Percentiles rank a stretch among this genome's conserved stretches.
Conservation (phyloP, 371 early-diverging fungal species). For the Actinomortierella ambigua region DNA sequence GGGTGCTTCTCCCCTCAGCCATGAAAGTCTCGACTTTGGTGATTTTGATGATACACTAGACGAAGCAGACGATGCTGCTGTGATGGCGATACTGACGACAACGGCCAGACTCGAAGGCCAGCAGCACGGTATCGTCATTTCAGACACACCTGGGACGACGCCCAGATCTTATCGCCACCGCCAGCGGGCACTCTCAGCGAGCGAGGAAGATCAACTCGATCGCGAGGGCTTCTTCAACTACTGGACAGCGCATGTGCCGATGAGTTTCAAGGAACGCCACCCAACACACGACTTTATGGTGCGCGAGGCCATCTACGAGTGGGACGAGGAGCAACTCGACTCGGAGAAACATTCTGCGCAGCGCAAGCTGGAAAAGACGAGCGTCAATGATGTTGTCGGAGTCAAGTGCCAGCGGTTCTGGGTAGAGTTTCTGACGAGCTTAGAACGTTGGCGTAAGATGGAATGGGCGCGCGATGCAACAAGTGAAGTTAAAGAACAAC, state of each 20-base stretch:
- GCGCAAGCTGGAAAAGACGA: conserved; percentile 55
- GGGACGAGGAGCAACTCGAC: conserved; percentile 37
- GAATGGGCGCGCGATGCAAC: background rate
- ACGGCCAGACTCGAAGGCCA: too few relatives aligned
- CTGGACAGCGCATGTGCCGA: conserved; percentile 43
- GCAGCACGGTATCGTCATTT: too few relatives aligned
- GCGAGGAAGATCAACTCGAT: conserved; percentile 22
- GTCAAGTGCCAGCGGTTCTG: conserved; percentile 53
- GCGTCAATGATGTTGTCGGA: conserved; percentile 47
- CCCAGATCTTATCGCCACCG: background rate
- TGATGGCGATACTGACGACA: too few relatives aligned
- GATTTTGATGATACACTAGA: conserved; percentile 32
- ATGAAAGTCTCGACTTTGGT: conserved; percentile 18
- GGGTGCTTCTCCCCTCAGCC: too few relatives aligned
- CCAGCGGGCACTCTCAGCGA: conserved; percentile 16
- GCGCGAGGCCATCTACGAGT: conserved; percentile 49
- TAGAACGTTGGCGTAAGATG: background rate
- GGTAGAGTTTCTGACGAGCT: conserved; percentile 37
- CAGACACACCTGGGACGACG: too few relatives aligned
- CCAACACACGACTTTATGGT: conserved; percentile 51
- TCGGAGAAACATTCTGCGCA: conserved; percentile 34
- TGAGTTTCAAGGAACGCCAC: conserved; percentile 26
- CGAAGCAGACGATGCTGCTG: conserved; percentile 4
- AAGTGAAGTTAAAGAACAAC: background rate
- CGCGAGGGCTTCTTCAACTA: conserved; percentile 27